phyloP scores from a whole-genome alignment of 2,329 filamentous ascomycete species.

The Leptosphaerulina australis region DNA sequence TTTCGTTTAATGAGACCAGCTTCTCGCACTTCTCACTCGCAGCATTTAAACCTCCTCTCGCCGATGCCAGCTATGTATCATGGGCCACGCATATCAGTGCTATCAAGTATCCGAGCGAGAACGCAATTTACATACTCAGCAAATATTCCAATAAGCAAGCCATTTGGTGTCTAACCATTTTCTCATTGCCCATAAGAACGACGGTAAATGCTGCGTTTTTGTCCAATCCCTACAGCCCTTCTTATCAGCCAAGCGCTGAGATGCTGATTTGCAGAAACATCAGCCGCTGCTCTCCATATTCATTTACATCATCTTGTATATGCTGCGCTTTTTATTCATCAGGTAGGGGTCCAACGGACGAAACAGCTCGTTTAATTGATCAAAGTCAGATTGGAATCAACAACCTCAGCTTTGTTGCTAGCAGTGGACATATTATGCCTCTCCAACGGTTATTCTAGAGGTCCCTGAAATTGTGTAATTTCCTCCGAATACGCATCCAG shows the following conservation, averaged over 20 bases:
- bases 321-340: not conserved
- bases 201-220: not conserved
- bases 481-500: constrained; percentile 6
- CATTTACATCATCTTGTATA: constrained; percentile 7
- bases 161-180: too few species aligned
- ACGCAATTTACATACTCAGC: not conserved
- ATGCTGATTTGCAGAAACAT: constrained; percentile 8
- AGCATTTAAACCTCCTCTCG: not conserved
- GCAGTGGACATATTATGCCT: constrained; percentile 18
- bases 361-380: not conserved
- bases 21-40: not conserved
- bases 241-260: constrained; percentile 7
- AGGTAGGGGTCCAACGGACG: not conserved
- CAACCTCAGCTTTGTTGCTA: not conserved
- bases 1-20: constrained; percentile 1
- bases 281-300: not conserved
- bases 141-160: not conserved
- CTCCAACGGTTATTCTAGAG: constrained; percentile 13
- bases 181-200: not conserved
- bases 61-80: not conserved
- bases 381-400: not conserved
- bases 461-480: constrained; percentile 22
- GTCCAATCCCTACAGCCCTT: not conserved
- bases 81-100: not conserved
- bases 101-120: not conserved